Evolutionary conservation across 805 yeast species (phyloP), one percentile per base, ranked within the genome.

Genomic region (Metschnikowia matae): DNA sequence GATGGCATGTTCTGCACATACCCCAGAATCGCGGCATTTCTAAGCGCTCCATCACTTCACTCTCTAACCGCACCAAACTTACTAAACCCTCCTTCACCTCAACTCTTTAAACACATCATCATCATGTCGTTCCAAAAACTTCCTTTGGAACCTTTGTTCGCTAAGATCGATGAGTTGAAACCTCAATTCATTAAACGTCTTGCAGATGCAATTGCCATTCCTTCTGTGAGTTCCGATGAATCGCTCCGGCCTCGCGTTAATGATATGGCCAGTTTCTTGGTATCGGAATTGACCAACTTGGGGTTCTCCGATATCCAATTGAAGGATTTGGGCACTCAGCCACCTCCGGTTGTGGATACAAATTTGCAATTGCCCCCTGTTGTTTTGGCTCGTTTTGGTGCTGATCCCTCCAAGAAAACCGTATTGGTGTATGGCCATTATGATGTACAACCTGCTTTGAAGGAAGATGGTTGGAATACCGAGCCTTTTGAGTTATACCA

Each of bases 381-480:
- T 54, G 91, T 94, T n/a, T 80, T 94, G 53, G 94, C 94, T 33
- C 82, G 94, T 63, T 84, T 79, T 60, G 99, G 99, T 50, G 65
- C 66, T 26, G 95, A 90, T 65, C 85, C 96, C 37, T 56, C 68
- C 32, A 91, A 91, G 79, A 91, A 89, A 71, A 94, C 90, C 31
- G 86, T 94, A 40, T 78, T 95, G 56, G 84, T 94, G 38, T 94
- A 94, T 66, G 99, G 98, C 44, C 99, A 94, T 68, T 92, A 92
- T 70, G 99, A 94, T 63, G 99, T 94, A 55, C 99, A 94, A 75
- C 99, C 99, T 10, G 99, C 99, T 15, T 71, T 79, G 31, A 58
- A 73, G 51, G 96, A 87, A 60, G 99, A 94, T 66, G 99, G 99
- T 37, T 94, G 99, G 99, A 75, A 78, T 62, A 81, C 94, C 40